These are phyloP conservation scores for Coniochaeta hoffmannii DNA, from an alignment of 2,329 filamentous ascomycete genomes.

Conservation along the genomic window DNA sequence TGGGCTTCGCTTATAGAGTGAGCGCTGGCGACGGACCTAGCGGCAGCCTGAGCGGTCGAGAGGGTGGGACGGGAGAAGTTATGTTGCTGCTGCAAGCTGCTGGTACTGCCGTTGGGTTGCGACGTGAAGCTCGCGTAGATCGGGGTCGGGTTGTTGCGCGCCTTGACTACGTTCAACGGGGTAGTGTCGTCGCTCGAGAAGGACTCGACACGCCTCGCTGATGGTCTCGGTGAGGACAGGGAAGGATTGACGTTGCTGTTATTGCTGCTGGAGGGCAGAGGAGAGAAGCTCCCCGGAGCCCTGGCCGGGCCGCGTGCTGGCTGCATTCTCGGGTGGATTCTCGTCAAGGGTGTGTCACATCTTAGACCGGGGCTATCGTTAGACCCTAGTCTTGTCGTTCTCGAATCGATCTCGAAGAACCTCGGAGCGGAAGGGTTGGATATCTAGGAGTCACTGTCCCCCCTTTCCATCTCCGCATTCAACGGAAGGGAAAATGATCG, in stretches of 20 bases:
- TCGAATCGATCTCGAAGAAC: neutral
- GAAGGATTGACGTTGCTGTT: slow-evolving; percentile 4
- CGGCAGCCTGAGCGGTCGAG: slow-evolving; percentile 16
- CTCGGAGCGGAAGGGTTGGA: neutral
- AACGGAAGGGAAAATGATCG: neutral
- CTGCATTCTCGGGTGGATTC: slow-evolving; percentile 34
- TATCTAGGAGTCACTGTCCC: neutral
- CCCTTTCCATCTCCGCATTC: neutral
- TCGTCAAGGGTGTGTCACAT: slow-evolving; percentile 30
- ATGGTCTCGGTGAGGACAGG: slow-evolving; percentile 20
- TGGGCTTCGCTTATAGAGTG: slow-evolving; percentile 21
- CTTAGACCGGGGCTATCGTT: slow-evolving; percentile 18
- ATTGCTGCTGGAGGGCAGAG: slow-evolving; percentile 30
- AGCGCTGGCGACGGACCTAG: slow-evolving; percentile 16
- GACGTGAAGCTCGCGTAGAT: slow-evolving; percentile 41
- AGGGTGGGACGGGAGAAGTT: slow-evolving; percentile 51
- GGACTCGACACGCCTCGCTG: slow-evolving; percentile 35
- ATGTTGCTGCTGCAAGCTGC: slow-evolving; percentile 30
- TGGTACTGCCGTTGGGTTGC: slow-evolving; percentile 38
- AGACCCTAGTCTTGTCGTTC: neutral
- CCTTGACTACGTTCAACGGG: slow-evolving; percentile 38
- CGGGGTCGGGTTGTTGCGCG: slow-evolving; percentile 33
- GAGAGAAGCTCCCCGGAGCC: slow-evolving; percentile 50
- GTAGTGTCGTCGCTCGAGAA: slow-evolving; percentile 35
- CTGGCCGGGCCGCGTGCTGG: slow-evolving; percentile 37